A percentile compares a stretch with the other conserved stretches of the same genome.
These are phyloP conservation scores for Gossypium thurberi DNA, from an alignment of 345 rosid genomes.

Conservation along the genomic window DNA sequence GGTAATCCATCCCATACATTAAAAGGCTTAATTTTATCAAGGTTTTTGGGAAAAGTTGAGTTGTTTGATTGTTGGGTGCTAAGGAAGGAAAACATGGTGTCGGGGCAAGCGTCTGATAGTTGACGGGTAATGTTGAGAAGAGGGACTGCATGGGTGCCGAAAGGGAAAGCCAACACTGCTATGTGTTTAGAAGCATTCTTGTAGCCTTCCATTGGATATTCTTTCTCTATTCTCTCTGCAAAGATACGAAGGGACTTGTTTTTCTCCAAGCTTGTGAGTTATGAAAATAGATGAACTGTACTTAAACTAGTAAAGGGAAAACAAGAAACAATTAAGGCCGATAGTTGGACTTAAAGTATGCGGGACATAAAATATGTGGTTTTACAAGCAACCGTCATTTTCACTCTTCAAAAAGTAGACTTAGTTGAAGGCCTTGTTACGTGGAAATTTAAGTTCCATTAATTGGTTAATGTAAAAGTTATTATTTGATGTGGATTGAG, in stretches of 20 bases:
- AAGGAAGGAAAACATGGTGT: slow-evolving; percentile 31
- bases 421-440: no score
- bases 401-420: no score
- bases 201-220: neutral
- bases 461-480: no score
- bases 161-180: slow-evolving; percentile 36
- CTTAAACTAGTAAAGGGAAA: neutral
- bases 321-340: no score
- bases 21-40: slow-evolving; percentile 16
- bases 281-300: neutral
- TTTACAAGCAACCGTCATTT: no score
- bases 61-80: slow-evolving; percentile 31
- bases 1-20: slow-evolving; percentile 38
- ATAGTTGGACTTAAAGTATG: no score
- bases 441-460: no score
- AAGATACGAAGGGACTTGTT: no score
- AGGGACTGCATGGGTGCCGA: slow-evolving; percentile 30
- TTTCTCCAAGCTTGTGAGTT: neutral
- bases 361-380: no score
- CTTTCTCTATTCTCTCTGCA: neutral
- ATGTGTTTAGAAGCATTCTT: slow-evolving; percentile 17
- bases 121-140: slow-evolving; percentile 23
- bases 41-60: slow-evolving; percentile 2
- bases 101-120: slow-evolving; percentile 16
- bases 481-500: no score